Evolutionary conservation across 345 rosid species (phyloP).

Genomic region (Pelargonium nanum): DNA sequence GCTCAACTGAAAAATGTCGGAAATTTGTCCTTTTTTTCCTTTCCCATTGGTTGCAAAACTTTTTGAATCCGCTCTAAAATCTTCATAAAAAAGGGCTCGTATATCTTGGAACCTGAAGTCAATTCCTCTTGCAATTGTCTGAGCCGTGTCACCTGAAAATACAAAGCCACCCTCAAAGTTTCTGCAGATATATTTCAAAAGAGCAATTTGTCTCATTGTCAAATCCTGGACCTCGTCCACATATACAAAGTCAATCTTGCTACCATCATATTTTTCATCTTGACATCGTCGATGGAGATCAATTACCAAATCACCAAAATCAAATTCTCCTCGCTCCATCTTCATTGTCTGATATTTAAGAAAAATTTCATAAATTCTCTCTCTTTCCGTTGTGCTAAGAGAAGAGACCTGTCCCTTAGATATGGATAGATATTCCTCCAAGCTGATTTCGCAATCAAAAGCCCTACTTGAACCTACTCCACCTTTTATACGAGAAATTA

Average conservation of each 20-base stretch:
- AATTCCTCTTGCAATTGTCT: constrained; percentile 37
- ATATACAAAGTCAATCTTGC: constrained; percentile 37
- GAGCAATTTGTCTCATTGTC: constrained; percentile 43
- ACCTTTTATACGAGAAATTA: constrained; percentile 50
- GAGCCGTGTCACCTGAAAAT: constrained; percentile 44
- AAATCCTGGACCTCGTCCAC: constrained; percentile 63
- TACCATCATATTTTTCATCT: constrained; percentile 17
- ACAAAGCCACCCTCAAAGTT: constrained; percentile 42
- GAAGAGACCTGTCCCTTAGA: constrained; percentile 30
- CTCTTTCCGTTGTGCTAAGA: constrained; percentile 19
- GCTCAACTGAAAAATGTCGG: constrained; percentile 24
- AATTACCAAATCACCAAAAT: constrained; percentile 43
- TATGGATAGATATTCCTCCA: constrained; percentile 24
- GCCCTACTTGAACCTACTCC: constrained; percentile 9
- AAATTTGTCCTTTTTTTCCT: constrained; percentile 26
- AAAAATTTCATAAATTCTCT: constrained; percentile 28
- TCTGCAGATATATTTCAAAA: constrained; percentile 29
- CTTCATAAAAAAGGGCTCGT: constrained; percentile 27
- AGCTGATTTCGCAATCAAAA: constrained; percentile 20
- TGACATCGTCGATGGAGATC: constrained; percentile 41
- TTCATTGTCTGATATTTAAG: constrained; percentile 38
- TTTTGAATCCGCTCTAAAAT: too few species aligned
- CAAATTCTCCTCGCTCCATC: constrained; percentile 31
- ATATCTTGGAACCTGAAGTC: constrained; percentile 49
- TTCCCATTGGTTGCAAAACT: background rate